Conservation (phyloP, 179 eudicot genomes). For the Pouteria campechiana region DNA sequence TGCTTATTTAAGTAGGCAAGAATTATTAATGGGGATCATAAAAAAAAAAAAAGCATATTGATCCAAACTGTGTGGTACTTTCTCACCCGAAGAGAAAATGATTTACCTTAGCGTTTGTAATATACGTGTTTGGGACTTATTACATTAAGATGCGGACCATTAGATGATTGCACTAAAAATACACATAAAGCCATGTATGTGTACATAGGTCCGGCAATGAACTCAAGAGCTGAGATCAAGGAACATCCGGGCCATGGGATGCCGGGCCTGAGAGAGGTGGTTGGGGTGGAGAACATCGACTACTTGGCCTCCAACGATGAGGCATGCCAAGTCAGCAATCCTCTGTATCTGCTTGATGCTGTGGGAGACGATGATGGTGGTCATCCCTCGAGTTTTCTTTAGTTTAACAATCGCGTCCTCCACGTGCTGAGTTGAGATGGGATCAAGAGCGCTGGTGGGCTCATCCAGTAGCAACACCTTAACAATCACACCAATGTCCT, state of each 20-base stretch:
- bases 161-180: no score
- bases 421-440: constrained; percentile 77
- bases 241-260: constrained; percentile 75
- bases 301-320: constrained; percentile 60
- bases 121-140: no score
- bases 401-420: constrained; percentile 57
- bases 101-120: no score
- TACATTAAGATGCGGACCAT: no score
- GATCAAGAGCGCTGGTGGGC: constrained; percentile 93
- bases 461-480: constrained; percentile 83
- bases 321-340: constrained; percentile 75
- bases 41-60: no score
- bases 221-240: constrained; percentile 57
- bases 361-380: constrained; percentile 74
- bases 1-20: no score
- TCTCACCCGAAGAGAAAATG: no score
- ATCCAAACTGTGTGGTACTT: no score
- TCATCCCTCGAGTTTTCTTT: constrained; percentile 51
- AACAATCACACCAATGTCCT: not conserved
- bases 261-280: constrained; percentile 57
- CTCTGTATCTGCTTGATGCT: constrained; percentile 92
- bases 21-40: no score
- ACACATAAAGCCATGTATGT: no score
- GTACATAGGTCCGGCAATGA: no score
- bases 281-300: constrained; percentile 70